phyloP scores from a whole-genome alignment of 2,329 filamentous ascomycete genomes.

The Alternaria hordeiaustralica region DNA sequence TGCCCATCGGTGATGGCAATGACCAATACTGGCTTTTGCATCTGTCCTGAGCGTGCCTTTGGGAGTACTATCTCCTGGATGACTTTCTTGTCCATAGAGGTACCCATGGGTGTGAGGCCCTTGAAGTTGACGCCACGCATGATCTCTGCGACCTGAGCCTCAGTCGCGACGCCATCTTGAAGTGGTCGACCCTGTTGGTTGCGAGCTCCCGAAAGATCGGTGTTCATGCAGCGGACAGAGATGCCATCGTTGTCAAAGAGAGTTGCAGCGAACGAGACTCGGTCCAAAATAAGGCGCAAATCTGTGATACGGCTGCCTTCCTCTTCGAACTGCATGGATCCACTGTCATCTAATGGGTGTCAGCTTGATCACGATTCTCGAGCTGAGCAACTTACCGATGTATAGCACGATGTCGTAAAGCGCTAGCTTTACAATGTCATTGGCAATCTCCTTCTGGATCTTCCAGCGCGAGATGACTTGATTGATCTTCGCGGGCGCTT shows the following conservation, averaged over 20 bases:
- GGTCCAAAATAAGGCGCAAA: slow-evolving; percentile 67
- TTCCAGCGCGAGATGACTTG: slow-evolving; percentile 64
- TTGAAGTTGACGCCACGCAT: slow-evolving; percentile 67
- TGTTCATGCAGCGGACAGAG: slow-evolving; percentile 74
- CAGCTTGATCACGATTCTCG: slow-evolving; percentile 2
- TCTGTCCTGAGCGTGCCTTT: slow-evolving; percentile 58
- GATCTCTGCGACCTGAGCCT: slow-evolving; percentile 65
- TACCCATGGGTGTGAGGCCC: slow-evolving; percentile 71
- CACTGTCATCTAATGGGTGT: slow-evolving; percentile 64
- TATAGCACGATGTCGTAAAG: slow-evolving; percentile 69
- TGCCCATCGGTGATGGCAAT: slow-evolving; percentile 72
- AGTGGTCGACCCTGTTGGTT: slow-evolving; percentile 45
- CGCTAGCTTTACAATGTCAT: slow-evolving; percentile 67
- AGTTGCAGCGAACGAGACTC: slow-evolving; percentile 68
- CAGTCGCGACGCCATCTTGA: slow-evolving; percentile 62
- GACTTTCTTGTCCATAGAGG: slow-evolving; percentile 67
- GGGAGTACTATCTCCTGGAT: slow-evolving; percentile 65
- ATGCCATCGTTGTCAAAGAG: slow-evolving; percentile 75
- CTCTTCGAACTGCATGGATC: slow-evolving; percentile 73
- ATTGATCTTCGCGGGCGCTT: slow-evolving; percentile 59
- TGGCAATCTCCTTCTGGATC: slow-evolving; percentile 65
- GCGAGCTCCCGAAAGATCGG: slow-evolving; percentile 48
- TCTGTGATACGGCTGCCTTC: slow-evolving; percentile 71
- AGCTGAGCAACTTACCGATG: slow-evolving; percentile 50
- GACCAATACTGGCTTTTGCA: slow-evolving; percentile 69